These are phyloP conservation scores for Caloboletus inedulis DNA, from an alignment of 1,284 basidiomycete species.

Conservation along the genomic window DNA sequence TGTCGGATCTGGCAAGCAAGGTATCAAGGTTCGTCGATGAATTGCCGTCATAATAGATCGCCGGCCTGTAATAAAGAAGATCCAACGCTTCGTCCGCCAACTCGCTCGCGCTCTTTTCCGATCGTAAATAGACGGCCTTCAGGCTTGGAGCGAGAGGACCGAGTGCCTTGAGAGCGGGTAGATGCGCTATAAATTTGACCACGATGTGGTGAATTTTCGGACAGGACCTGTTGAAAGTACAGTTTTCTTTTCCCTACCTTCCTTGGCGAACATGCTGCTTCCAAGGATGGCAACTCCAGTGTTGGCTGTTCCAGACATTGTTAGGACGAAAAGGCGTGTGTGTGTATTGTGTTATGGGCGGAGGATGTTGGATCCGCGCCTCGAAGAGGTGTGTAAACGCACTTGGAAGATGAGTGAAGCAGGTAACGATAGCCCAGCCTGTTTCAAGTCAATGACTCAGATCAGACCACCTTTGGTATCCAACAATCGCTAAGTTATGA, in stretches of 20 bases:
- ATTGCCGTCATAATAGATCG: constrained; percentile 56
- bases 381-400: no score
- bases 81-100: constrained; percentile 46
- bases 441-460: no score
- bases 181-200: constrained; percentile 51
- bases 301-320: constrained; percentile 25
- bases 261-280: constrained; percentile 69
- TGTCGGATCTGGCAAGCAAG: constrained; percentile 63
- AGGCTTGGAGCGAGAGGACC: constrained; percentile 44
- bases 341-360: not conserved
- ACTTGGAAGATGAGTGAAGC: no score
- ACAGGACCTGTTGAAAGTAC: not conserved
- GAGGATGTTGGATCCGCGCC: no score
- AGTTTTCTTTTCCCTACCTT: constrained; percentile 45
- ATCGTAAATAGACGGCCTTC: constrained; percentile 78
- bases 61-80: constrained; percentile 40
- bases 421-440: no score
- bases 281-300: constrained; percentile 64
- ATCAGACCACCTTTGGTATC: no score
- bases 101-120: constrained; percentile 54
- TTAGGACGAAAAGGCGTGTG: not conserved
- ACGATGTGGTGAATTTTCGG: constrained; percentile 36
- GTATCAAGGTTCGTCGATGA: constrained; percentile 51
- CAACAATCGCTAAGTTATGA: no score
- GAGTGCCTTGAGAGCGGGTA: constrained; percentile 64